These are phyloP conservation scores for Anthoceros angustus DNA, from an alignment of 225 moss, liverwort and hornwort genomes.

Conservation along the genomic window DNA sequence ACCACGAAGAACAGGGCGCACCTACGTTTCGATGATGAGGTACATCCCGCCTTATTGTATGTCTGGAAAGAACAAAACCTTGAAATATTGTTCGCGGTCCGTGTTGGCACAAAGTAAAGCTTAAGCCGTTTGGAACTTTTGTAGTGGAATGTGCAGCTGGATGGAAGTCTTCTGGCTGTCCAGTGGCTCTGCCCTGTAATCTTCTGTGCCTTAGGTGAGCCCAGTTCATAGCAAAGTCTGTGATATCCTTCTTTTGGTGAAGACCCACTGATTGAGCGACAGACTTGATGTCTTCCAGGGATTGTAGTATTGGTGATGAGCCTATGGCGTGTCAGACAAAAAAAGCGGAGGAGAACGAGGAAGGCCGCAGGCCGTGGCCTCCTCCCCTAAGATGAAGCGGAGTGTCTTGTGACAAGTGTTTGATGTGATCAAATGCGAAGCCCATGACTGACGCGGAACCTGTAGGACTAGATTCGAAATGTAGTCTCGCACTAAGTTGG, in stretches of 20 bases:
- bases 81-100: background rate
- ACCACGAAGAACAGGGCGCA: too few species aligned
- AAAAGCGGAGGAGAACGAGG: slow-evolving; percentile 19
- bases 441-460: too few species aligned
- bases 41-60: background rate
- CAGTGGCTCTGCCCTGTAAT: slow-evolving; percentile 66
- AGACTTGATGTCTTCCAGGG: slow-evolving; percentile 14
- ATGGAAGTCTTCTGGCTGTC: slow-evolving; percentile 40
- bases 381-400: slow-evolving; percentile 7
- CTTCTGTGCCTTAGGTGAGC: slow-evolving; percentile 57
- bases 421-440: too few species aligned
- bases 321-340: slow-evolving; percentile 24
- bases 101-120: background rate
- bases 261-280: background rate
- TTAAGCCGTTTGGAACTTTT: background rate
- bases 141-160: slow-evolving; percentile 37
- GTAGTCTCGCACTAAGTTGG: too few species aligned
- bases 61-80: background rate
- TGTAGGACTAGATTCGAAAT: too few species aligned
- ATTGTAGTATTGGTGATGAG: slow-evolving; percentile 28
- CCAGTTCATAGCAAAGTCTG: background rate
- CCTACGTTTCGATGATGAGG: too few species aligned
- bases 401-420: too few species aligned
- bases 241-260: background rate
- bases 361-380: slow-evolving; percentile 30